Conservation (phyloP, 2,329 filamentous ascomycete species). For the Ilyonectria destructans region DNA sequence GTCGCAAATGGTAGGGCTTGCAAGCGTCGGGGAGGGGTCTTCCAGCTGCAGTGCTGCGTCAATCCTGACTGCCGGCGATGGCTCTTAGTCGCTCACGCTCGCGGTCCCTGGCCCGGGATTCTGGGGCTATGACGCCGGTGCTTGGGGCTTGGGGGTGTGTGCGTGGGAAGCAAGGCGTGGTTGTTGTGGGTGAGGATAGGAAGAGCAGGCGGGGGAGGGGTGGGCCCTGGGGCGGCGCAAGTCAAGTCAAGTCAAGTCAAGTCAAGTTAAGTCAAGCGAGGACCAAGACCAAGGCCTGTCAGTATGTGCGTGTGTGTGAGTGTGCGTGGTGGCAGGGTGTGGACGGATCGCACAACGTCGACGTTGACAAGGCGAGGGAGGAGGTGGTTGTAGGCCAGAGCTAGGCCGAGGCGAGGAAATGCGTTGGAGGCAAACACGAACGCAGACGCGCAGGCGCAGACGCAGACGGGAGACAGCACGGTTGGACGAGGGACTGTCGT, state of each 20-base stretch:
- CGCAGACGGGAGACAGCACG: constrained; percentile 41
- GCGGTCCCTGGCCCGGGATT: constrained; percentile 55
- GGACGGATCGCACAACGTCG: constrained; percentile 44
- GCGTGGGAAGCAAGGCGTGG: constrained; percentile 43
- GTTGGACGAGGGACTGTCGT: constrained; percentile 38
- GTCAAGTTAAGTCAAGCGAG: not conserved
- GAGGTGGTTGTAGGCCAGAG: constrained; percentile 19
- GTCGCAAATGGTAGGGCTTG: constrained; percentile 72
- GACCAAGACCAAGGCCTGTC: constrained; percentile 31
- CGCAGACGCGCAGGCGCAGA: constrained; percentile 46
- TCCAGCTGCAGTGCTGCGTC: constrained; percentile 72
- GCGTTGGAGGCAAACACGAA: constrained; percentile 38
- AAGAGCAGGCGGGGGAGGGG: constrained; percentile 46
- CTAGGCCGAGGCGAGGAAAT: constrained; percentile 30
- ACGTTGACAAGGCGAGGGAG: constrained; percentile 20
- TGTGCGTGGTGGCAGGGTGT: constrained; percentile 37
- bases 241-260: constrained; percentile 23
- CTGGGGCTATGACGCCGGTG: constrained; percentile 64
- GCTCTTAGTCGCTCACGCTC: constrained; percentile 51
- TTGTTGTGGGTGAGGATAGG: constrained; percentile 41
- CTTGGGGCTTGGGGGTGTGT: constrained; percentile 48
- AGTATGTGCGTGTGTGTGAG: constrained; percentile 35
- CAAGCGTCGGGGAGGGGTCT: constrained; percentile 61
- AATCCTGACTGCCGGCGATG: constrained; percentile 60
- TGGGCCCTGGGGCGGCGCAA: constrained; percentile 39